Conservation (phyloP, 441 rosid species). For the Gossypium davidsonii region DNA sequence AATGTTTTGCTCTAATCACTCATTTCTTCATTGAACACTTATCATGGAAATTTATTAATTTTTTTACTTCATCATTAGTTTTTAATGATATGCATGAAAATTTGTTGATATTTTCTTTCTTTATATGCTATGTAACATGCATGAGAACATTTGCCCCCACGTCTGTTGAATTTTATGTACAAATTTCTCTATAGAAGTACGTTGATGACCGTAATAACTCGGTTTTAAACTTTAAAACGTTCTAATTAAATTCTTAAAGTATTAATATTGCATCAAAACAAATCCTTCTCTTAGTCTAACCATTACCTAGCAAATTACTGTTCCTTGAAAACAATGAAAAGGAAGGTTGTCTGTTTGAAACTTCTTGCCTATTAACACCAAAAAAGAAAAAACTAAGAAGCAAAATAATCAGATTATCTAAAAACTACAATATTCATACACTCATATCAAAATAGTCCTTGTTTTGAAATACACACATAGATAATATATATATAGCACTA, state of each 20-base stretch:
- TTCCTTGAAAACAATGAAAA: too few relatives aligned
- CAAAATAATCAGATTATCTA: background rate
- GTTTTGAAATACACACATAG: background rate
- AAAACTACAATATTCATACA: background rate
- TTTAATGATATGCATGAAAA: background rate
- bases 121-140: background rate
- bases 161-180: background rate
- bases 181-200: background rate
- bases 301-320: too few relatives aligned
- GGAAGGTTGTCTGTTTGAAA: background rate
- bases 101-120: background rate
- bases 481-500: background rate
- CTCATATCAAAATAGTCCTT: background rate
- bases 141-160: background rate
- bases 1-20: background rate
- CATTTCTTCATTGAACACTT: background rate
- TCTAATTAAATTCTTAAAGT: too few relatives aligned
- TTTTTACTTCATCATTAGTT: background rate
- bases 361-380: background rate
- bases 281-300: too few relatives aligned
- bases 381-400: background rate
- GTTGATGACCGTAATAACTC: accelerated
- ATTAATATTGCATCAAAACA: too few relatives aligned
- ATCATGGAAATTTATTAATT: background rate
- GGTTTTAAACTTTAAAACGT: too few relatives aligned